Evolutionary conservation across 2,329 filamentous ascomycete species (phyloP).

Genomic region (Tolypocladium nubicola): DNA sequence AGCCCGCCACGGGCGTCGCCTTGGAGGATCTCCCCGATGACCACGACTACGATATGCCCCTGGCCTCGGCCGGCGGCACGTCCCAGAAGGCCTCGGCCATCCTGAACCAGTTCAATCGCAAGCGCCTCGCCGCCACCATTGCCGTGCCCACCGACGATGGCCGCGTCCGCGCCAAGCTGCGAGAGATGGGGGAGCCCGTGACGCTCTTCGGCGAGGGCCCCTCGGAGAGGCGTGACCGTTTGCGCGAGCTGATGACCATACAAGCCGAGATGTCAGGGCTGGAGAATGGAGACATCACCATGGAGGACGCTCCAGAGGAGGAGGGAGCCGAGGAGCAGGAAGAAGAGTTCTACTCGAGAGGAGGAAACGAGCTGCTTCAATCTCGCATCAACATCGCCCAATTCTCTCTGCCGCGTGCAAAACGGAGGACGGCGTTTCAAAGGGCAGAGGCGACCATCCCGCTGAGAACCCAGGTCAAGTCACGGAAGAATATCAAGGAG

Average conservation of each 20-base stretch:
- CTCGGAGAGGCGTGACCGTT: conserved; percentile 72
- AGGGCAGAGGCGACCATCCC: conserved; percentile 74
- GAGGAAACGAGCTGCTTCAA: conserved; percentile 60
- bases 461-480: conserved; percentile 81
- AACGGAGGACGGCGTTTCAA: conserved; percentile 65
- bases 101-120: conserved; percentile 80
- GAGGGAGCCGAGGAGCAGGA: conserved; percentile 64
- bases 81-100: conserved; percentile 79
- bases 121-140: conserved; percentile 77
- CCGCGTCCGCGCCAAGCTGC: conserved; percentile 68
- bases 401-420: conserved; percentile 76
- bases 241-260: conserved; percentile 70
- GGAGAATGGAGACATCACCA: conserved; percentile 47
- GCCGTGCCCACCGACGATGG: conserved; percentile 90
- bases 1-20: conserved; percentile 40
- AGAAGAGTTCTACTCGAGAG: conserved; percentile 92
- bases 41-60: conserved; percentile 73
- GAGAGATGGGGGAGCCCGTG: conserved; percentile 84
- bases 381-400: conserved; percentile 70
- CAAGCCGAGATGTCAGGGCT: conserved; percentile 52
- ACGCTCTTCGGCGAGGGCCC: conserved; percentile 90
- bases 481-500: conserved; percentile 82
- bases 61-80: conserved; percentile 52
- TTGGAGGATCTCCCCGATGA: conserved; percentile 50
- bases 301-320: conserved; percentile 49